phyloP scores from a whole-genome alignment of 768 basidiomycete species.

The Mycena crocata region DNA sequence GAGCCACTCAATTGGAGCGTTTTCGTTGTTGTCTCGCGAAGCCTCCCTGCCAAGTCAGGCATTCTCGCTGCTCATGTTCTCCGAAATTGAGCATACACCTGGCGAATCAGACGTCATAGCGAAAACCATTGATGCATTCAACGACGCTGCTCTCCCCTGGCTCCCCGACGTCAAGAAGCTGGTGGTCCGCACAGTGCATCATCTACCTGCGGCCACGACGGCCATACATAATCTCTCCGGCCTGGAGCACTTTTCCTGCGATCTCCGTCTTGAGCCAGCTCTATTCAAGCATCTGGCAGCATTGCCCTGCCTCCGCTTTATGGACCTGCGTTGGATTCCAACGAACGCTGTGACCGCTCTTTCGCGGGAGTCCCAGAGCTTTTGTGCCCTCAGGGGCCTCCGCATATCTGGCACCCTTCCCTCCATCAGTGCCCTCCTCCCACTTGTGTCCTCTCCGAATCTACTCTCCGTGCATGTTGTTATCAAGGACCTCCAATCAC shows the following conservation, averaged over 20 bases:
- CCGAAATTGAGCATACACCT: slow-evolving; percentile 22
- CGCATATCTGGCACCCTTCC: slow-evolving; percentile 22
- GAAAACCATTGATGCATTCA: slow-evolving; percentile 27
- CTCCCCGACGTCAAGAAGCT: slow-evolving; percentile 31
- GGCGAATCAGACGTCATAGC: slow-evolving; percentile 17
- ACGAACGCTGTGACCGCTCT: neutral
- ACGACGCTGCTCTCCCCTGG: slow-evolving; percentile 31
- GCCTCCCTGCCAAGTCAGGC: slow-evolving; percentile 23
- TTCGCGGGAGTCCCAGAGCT: neutral
- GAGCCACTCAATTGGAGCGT: slow-evolving; percentile 30
- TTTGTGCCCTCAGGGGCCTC: slow-evolving; percentile 19
- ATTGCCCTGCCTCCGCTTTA: slow-evolving; percentile 27
- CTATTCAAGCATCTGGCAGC: slow-evolving; percentile 18
- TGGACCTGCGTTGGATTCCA: slow-evolving; percentile 26
- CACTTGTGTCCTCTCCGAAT: slow-evolving; percentile 23
- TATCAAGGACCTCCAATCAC: neutral
- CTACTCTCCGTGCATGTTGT: slow-evolving; percentile 23
- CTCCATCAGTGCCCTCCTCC: slow-evolving; percentile 20
- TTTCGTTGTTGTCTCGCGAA: slow-evolving; percentile 28
- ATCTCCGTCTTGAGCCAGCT: slow-evolving; percentile 12
- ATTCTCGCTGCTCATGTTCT: slow-evolving; percentile 27
- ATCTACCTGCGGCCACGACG: slow-evolving; percentile 21
- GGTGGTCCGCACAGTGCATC: slow-evolving; percentile 28
- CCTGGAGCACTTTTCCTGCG: slow-evolving; percentile 30
- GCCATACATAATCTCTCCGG: slow-evolving; percentile 18